Percentiles rank a stretch among this genome's conserved stretches.
Evolutionary conservation across 345 rosid genomes (phyloP).

Genomic region (Citrus glauca): DNA sequence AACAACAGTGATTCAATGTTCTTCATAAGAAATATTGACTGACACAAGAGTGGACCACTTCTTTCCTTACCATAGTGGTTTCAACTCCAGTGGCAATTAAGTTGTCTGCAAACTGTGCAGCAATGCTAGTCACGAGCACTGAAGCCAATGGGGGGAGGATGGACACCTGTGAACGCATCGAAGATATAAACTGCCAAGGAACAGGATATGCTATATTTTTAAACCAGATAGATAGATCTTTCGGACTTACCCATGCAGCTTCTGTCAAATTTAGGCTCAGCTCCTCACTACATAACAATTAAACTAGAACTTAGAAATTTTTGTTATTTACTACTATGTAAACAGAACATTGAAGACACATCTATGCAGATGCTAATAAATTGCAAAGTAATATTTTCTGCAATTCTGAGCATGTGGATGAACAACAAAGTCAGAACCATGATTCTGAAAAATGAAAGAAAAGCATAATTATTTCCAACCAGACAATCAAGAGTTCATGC

Average conservation of each 20-base stretch:
- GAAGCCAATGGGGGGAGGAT: slow-evolving; percentile 98
- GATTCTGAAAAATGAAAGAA: background rate
- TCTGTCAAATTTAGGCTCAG: slow-evolving; percentile 80
- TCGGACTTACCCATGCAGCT: slow-evolving; percentile 87
- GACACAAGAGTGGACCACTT: slow-evolving; percentile 11
- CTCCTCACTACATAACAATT: slow-evolving; percentile 68
- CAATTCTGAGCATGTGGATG: background rate
- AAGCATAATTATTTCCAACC: background rate
- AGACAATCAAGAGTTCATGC: background rate
- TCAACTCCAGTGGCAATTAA: slow-evolving; percentile 78
- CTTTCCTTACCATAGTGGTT: slow-evolving; percentile 62
- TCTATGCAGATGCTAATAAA: background rate
- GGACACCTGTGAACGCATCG: slow-evolving; percentile 59
- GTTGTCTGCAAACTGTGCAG: slow-evolving; percentile 82
- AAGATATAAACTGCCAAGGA: background rate
- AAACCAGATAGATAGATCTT: background rate
- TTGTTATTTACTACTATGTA: background rate
- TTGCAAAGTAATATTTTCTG: background rate
- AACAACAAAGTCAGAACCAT: background rate
- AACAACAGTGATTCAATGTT: background rate
- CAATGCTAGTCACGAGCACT: slow-evolving; percentile 64
- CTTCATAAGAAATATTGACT: slow-evolving; percentile 3
- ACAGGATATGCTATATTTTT: background rate
- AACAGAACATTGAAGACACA: slow-evolving; percentile 1
- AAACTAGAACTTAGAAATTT: slow-evolving; percentile 2